These are phyloP conservation scores for Solanum pinnatisectum DNA, from an alignment of 257 asterid species.

Conservation along the genomic window DNA sequence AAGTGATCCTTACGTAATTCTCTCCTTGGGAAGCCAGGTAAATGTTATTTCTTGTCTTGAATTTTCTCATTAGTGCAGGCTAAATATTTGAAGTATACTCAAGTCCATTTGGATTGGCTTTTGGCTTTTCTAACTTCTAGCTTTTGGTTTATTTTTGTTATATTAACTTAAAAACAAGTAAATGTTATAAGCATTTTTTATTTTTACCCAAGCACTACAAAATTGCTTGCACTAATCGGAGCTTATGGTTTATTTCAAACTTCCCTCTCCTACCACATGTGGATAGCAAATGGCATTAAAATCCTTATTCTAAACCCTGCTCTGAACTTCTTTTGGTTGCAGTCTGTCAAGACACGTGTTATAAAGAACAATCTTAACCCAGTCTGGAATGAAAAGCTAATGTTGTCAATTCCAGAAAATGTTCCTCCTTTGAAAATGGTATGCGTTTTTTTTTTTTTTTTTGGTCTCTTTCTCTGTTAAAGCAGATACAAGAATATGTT, in stretches of 20 bases:
- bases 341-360: conserved; percentile 83
- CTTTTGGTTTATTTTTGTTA: neutral
- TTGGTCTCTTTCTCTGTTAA: neutral
- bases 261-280: neutral
- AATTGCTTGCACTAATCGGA: neutral
- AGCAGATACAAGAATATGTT: neutral
- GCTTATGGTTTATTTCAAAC: neutral
- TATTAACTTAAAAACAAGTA: neutral
- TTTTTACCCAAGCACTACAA: neutral
- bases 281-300: neutral
- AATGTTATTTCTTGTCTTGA: neutral
- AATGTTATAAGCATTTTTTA: neutral
- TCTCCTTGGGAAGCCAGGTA: conserved; percentile 83
- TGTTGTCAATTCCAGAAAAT: conserved; percentile 82
- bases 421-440: conserved; percentile 85
- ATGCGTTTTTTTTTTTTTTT: neutral
- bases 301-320: neutral
- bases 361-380: conserved; percentile 88
- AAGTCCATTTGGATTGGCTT: neutral
- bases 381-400: conserved; percentile 83
- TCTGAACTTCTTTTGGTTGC: conserved; percentile 11
- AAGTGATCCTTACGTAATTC: conserved; percentile 86
- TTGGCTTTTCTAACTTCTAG: too few species aligned
- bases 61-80: neutral
- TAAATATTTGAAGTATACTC: neutral